These are phyloP conservation scores for Anthracocystis panici-leucophaei DNA, from an alignment of 1,284 basidiomycete genomes.

Conservation along the genomic window DNA sequence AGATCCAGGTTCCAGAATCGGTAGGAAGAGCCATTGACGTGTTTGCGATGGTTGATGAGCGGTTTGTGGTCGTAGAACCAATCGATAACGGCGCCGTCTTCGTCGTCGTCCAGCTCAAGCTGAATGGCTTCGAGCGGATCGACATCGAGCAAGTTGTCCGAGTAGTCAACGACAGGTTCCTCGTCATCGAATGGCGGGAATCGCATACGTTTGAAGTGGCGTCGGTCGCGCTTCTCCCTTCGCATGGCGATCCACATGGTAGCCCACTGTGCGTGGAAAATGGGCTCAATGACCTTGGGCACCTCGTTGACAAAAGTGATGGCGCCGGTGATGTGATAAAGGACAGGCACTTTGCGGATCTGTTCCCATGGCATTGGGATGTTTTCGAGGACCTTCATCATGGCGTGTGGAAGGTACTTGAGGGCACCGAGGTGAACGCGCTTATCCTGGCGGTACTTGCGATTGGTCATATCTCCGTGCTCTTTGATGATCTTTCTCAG, in stretches of 20 bases:
- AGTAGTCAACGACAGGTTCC: conserved; percentile 76
- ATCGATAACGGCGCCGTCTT: conserved; percentile 92
- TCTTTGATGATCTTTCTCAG: conserved; percentile 70
- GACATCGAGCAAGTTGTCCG: conserved; percentile 95
- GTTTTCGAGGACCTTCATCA: conserved; percentile 98
- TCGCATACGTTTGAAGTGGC: conserved; percentile 99
- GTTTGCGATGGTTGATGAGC: conserved; percentile 81
- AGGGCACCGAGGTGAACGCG: conserved; percentile 97
- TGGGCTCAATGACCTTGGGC: conserved; percentile 93
- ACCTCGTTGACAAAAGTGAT: conserved; percentile 99
- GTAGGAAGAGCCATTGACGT: conserved; percentile 92
- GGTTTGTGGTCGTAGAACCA: conserved; percentile 99
- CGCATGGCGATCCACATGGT: conserved; percentile 99
- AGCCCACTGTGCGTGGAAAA: conserved; percentile 99
- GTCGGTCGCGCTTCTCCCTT: conserved; percentile 95
- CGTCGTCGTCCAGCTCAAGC: conserved; percentile 91
- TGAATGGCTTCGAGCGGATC: conserved; percentile 98
- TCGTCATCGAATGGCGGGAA: conserved; percentile 99
- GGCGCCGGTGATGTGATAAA: conserved; percentile 86
- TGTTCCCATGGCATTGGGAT: conserved; percentile 97
- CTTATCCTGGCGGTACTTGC: conserved; percentile 93
- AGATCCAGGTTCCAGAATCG: conserved; percentile 91
- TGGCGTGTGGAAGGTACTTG: conserved; percentile 98
- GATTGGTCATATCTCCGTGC: conserved; percentile 70
- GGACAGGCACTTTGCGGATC: conserved; percentile 71